These are phyloP conservation scores for Clonostachys chloroleuca DNA, from an alignment of 2,329 filamentous ascomycete genomes.

Conservation along the genomic window DNA sequence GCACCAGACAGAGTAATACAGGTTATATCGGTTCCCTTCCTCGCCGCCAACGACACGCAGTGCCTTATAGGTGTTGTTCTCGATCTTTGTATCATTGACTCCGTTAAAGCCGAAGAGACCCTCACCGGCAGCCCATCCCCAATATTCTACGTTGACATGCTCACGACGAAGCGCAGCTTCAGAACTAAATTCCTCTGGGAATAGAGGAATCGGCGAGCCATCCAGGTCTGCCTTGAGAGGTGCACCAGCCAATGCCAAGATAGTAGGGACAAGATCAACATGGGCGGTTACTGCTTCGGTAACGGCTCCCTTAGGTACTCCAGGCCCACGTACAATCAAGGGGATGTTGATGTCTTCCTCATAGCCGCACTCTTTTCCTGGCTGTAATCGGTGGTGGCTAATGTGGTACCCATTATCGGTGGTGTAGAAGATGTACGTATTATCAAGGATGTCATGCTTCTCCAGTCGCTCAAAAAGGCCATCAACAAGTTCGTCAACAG, in stretches of 20 bases:
- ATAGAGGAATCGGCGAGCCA: slow-evolving; percentile 15
- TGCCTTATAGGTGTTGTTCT: slow-evolving; percentile 49
- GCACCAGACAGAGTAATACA: slow-evolving; percentile 64
- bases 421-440: slow-evolving; percentile 46
- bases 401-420: slow-evolving; percentile 51
- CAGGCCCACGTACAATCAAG: slow-evolving; percentile 42
- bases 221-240: slow-evolving; percentile 13
- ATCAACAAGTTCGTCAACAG: slow-evolving; percentile 39
- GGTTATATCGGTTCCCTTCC: slow-evolving; percentile 36
- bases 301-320: slow-evolving; percentile 27
- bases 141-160: slow-evolving; percentile 47
- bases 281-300: slow-evolving; percentile 40
- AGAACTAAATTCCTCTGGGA: slow-evolving; percentile 10
- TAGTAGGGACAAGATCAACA: slow-evolving; percentile 50
- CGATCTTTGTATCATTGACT: slow-evolving; percentile 3
- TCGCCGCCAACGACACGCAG: slow-evolving; percentile 30
- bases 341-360: slow-evolving; percentile 49
- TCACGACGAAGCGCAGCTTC: slow-evolving; percentile 23
- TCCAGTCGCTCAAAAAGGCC: slow-evolving; percentile 26
- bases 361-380: slow-evolving; percentile 45
- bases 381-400: slow-evolving; percentile 42
- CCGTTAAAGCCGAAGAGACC: slow-evolving; percentile 8
- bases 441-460: slow-evolving; percentile 21
- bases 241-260: slow-evolving; percentile 32
- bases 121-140: slow-evolving; percentile 30